These are phyloP conservation scores for Oleoguttula mirabilis DNA, from an alignment of 495 filamentous ascomycete species.

Conservation along the genomic window DNA sequence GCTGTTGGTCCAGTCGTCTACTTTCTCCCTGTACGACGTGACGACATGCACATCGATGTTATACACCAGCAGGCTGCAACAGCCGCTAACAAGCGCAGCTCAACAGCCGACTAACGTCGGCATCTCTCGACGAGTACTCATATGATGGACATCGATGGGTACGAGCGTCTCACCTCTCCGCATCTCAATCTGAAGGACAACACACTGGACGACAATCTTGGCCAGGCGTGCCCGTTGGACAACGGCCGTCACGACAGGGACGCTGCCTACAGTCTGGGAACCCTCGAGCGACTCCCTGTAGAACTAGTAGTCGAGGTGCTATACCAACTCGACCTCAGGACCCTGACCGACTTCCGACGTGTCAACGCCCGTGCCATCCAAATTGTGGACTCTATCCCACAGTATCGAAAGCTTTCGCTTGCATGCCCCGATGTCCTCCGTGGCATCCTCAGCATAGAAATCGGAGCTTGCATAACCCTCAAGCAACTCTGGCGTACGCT, in stretches of 20 bases:
- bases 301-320: slow-evolving; percentile 11
- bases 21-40: too few species aligned
- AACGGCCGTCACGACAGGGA: slow-evolving; percentile 1
- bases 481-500: not conserved
- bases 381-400: slow-evolving; percentile 19
- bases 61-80: too few species aligned
- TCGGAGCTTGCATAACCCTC: not conserved
- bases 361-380: slow-evolving; percentile 22
- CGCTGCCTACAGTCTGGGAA: slow-evolving; percentile 16
- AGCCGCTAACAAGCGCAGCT: too few species aligned
- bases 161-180: too few species aligned
- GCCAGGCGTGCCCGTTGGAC: too few species aligned
- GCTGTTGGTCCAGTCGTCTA: too few species aligned
- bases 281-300: not conserved
- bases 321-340: slow-evolving; percentile 14
- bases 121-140: too few species aligned
- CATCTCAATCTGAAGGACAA: too few species aligned
- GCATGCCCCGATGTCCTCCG: slow-evolving; percentile 3
- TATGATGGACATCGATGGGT: too few species aligned
- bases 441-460: not conserved
- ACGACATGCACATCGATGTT: too few species aligned
- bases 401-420: slow-evolving; percentile 13
- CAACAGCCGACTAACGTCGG: too few species aligned
- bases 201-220: too few species aligned
- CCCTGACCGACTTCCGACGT: slow-evolving; percentile 19